Evolutionary conservation across 2,329 filamentous ascomycete species (phyloP), one percentile per base, ranked within the genome.

Genomic region (Monosporascus cannonballus): DNA sequence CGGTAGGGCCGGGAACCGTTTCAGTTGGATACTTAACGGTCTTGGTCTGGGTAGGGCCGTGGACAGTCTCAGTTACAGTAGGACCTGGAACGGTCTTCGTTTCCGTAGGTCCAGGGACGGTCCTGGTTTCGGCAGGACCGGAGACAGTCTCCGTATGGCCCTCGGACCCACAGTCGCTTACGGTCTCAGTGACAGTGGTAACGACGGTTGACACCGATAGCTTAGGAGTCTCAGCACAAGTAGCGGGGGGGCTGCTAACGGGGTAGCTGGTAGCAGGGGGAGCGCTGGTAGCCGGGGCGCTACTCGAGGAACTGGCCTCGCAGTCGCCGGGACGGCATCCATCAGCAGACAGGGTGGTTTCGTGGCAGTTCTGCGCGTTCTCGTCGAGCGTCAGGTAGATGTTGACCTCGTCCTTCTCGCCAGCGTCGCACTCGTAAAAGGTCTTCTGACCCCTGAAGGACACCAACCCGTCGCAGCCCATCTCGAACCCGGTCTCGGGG

Each of bases 361-460:
- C 59, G 37, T 73, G 71, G 58, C 80, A 84, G 59, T 77, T 75
- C 42, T 30, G 42, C 24, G 42, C 42, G 27, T 54, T 59, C 22
- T 54, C 67, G 44, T 68, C 77, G 67, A 55, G 69, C 61, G 52
- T 61, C 38, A 55, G 72, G 65, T 83, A 83, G 56, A 84, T 66
- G 63, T 84, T 83, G 65, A 71, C 78, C 49, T 78, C 74, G n/a
- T 71, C 73, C 24, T 73, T 59, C 48, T 77, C 75, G 2, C 58
- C 60, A 3, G 82, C 82, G 25, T 78, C 75, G 62, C 85, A 87
- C 47, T 80, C 76, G 62, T 78, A 81, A 65, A 87, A 87, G n/a
- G 69, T 69, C 5, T 71, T 67, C 59, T 70, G 74, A 39, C 75
- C 76, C 18, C 80, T 69, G 63, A 75, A 79, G 2, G 71, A 70